A percentile compares a stretch with the other conserved stretches of the same genome.
Evolutionary conservation across 2,329 filamentous ascomycete species (phyloP).

Genomic region (Dothistroma septosporum): DNA sequence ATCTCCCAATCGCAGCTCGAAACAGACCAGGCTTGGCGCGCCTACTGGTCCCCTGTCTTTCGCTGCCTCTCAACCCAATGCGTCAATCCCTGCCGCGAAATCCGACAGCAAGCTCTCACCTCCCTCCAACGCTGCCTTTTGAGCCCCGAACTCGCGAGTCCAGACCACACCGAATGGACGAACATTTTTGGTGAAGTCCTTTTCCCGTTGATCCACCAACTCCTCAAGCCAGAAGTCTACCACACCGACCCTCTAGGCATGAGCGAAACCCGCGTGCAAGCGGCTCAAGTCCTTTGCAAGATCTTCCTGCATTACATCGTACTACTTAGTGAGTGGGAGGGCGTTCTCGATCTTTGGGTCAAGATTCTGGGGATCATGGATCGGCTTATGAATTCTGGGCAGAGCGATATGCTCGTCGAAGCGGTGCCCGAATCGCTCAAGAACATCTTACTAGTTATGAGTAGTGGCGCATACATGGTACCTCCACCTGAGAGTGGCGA

Average conservation of each 20-base stretch:
- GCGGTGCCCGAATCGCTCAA: conserved; percentile 93
- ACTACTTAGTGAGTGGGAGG: conserved; percentile 76
- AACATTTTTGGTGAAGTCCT: conserved; percentile 92
- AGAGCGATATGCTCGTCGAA: conserved; percentile 74
- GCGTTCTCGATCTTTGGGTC: conserved; percentile 87
- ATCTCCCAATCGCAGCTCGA: conserved; percentile 94
- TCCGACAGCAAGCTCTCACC: conserved; percentile 82
- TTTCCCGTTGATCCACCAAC: conserved; percentile 80
- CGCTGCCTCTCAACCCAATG: conserved; percentile 83
- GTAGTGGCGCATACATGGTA: conserved; percentile 77
- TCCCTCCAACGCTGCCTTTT: conserved; percentile 81
- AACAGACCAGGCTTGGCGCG: conserved; percentile 71
- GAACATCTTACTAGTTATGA: conserved; percentile 94
- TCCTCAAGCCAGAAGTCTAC: conserved; percentile 92
- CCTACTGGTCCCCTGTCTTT: conserved; percentile 96
- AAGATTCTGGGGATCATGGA: conserved; percentile 96
- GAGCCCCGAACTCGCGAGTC: conserved; percentile 76
- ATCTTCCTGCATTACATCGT: conserved; percentile 94
- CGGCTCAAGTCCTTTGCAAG: conserved; percentile 85
- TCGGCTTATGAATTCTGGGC: conserved; percentile 89
- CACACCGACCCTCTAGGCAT: conserved; percentile 87
- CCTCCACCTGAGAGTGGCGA: conserved; percentile 42
- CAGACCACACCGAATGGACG: conserved; percentile 78
- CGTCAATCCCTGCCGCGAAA: conserved; percentile 88
- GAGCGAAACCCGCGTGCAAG: conserved; percentile 90